Percentiles rank a stretch among this genome's conserved stretches.
phyloP scores from a whole-genome alignment of 1,139 yeast species.

The Pichia sp. region DNA sequence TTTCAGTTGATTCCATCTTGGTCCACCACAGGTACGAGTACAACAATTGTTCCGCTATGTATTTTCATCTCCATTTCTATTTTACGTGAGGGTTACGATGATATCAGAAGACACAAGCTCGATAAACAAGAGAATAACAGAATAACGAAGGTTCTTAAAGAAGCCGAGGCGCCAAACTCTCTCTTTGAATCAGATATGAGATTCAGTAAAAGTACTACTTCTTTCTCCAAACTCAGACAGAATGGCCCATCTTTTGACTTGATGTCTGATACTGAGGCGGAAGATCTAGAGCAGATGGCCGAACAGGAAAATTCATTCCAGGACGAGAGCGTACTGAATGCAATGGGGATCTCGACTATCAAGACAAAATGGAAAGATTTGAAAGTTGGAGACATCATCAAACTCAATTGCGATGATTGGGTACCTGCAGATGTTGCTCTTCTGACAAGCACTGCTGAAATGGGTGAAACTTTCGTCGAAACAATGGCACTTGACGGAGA shows the following conservation, averaged over 20 bases:
- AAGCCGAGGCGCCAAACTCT: constrained; percentile 5
- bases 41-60: constrained; percentile 83
- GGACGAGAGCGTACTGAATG: constrained; percentile 13
- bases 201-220: constrained; percentile 24
- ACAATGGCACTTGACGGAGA: constrained; percentile 99
- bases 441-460: constrained; percentile 57
- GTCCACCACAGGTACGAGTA: constrained; percentile 97
- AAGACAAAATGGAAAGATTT: constrained; percentile 64
- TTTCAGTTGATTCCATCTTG: constrained; percentile 95
- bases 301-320: constrained; percentile 20
- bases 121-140: constrained; percentile 83
- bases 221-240: constrained; percentile 23
- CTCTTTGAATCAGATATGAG: constrained; percentile 10
- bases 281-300: constrained; percentile 6
- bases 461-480: constrained; percentile 77
- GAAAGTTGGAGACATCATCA: constrained; percentile 77
- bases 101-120: constrained; percentile 76
- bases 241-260: constrained; percentile 21
- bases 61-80: constrained; percentile 89
- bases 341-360: constrained; percentile 14
- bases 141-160: constrained; percentile 35
- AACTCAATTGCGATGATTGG: constrained; percentile 76
- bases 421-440: constrained; percentile 85
- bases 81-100: constrained; percentile 90
- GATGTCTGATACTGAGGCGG: constrained; percentile 12